Evolutionary conservation across 1,284 basidiomycete genomes (phyloP), one percentile per base, ranked within the genome.

Genomic region (Trichosporon ovoides): DNA sequence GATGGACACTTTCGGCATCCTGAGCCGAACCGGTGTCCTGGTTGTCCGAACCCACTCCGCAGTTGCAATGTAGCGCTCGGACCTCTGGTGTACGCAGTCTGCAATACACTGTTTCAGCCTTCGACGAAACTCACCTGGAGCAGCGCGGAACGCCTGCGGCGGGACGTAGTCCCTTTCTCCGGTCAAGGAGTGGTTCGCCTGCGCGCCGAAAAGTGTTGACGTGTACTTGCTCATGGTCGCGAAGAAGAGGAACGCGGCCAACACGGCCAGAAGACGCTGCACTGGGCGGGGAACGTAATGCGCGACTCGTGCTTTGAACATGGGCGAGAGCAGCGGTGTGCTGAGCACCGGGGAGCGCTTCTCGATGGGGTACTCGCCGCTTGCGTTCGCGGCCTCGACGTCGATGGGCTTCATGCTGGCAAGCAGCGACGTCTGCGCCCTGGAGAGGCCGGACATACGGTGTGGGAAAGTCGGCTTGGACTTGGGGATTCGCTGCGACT

Each of bases 251-350:
- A 60, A 48, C 24, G 43, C 43, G 7, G 43, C 58, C 14, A 59
- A 52, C 36, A 73, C 63, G 46, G 65, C 63, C 5, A 72, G 16
- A 7, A 76, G 34, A 19, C 74, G 68, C 24, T 73, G 24, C 3
- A 76, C 33, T 3, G 72, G 72, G 57, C 65, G 63, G 13, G 74
- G 74, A 7, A 75, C 46, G 31, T 34, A 34, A n/a, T 51, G 54
- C 24, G 38, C 35, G 11, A 52, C 31, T 33, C 18, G 20, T 28
- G 50, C n/a, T 22, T 36, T 38, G 9, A 59, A 53, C 11, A 51
- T 43, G 28, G 52, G 52, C 36, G 48, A 51, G 24, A 51, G 22
- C 31, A 56, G 28, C 14, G 55, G 59, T 2, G 55, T 51, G n/a
- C 50, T 9, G 18, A 56, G 19, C 7, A n/a, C n/a, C n/a, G 54